Conservation (phyloP, 441 rosid genomes). For the Pelargonium australe region DNA sequence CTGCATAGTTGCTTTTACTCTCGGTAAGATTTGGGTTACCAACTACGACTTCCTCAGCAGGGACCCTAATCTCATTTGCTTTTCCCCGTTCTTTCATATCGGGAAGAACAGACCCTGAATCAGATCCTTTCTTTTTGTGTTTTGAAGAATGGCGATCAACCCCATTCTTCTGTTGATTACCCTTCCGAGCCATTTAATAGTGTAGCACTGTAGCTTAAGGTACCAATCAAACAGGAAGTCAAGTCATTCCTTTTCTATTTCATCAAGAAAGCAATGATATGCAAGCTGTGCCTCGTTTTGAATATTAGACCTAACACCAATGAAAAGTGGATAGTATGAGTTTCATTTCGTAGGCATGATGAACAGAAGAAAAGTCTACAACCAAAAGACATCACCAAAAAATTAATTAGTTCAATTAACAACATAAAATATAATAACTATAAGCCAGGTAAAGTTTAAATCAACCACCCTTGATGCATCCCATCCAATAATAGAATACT, state of each 20-base stretch:
- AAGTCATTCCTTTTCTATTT: conserved; percentile 25
- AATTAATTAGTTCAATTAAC: background rate
- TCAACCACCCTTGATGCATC: background rate
- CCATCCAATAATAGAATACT: background rate
- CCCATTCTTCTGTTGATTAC: conserved; percentile 76
- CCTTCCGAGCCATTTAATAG: conserved; percentile 69
- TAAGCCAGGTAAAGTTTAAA: background rate
- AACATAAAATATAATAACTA: background rate
- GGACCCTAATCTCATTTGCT: conserved; percentile 37
- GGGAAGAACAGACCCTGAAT: conserved; percentile 29
- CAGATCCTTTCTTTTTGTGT: conserved; percentile 45
- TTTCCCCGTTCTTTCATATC: conserved; percentile 39
- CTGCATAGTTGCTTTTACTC: conserved; percentile 16
- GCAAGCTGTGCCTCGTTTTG: conserved; percentile 8
- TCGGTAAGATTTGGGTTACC: conserved; percentile 31
- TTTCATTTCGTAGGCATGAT: conserved; percentile 5
- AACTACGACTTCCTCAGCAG: conserved; percentile 39
- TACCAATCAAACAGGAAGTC: conserved; percentile 13
- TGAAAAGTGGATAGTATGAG: conserved; percentile 5
- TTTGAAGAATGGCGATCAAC: conserved; percentile 42
- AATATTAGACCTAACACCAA: conserved; percentile 5
- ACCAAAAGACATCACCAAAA: background rate
- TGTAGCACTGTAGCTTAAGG: conserved; percentile 5
- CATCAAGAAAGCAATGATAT: conserved; percentile 13
- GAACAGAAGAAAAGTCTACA: background rate